Evolutionary conservation across 129 eudicot species (phyloP), one percentile per base, ranked within the genome.

Genomic region (Chrysanthemum lavandulifolium): DNA sequence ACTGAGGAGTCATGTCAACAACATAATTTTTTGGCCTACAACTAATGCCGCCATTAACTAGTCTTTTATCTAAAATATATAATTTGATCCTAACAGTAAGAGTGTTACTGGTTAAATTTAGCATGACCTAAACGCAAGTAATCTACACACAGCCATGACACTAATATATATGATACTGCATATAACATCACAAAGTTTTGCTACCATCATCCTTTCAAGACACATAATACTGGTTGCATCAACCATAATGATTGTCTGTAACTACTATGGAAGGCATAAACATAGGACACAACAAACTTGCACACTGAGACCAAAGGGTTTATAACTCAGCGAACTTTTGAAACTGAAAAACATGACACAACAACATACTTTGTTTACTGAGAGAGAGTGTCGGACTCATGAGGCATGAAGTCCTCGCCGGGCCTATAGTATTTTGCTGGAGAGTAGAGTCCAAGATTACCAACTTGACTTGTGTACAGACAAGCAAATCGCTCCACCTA

Each of bases 401-500:
- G 98, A 13, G 98, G 89, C 94, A 94, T 85, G 82, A 81, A 90
- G 64, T 94, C 98, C 65, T 90, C 98, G 36, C 88, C 80, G 9
- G 98, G 97, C 69, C 98, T 86, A 70, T 94, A 94, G 88, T 94
- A 88, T 69, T 94, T 94, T 72, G 89, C 93, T 0, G 98, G 98
- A 45, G 98, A 88, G 69, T 86, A 88, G 19, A 86, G 83, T 81
- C 95, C 82, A 72, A 93, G 71, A 74, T 89, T 93, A 3, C 86
- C 79, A 55, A 89, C 98, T 75, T 87, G 90, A 78, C 98, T 89
- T 8, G 96, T 81, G 82, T 93, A 93, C 10, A 93, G 86, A 73
- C 98, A 93, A 2, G 98, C 98, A 77, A 93, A 93, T 79, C 98
- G 82, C 83, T 94, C 98, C 71, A 94, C 98, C 98, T 92, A 79